Evolutionary conservation across 495 filamentous ascomycete species (phyloP).

Genomic region (Penicillium lagena): DNA sequence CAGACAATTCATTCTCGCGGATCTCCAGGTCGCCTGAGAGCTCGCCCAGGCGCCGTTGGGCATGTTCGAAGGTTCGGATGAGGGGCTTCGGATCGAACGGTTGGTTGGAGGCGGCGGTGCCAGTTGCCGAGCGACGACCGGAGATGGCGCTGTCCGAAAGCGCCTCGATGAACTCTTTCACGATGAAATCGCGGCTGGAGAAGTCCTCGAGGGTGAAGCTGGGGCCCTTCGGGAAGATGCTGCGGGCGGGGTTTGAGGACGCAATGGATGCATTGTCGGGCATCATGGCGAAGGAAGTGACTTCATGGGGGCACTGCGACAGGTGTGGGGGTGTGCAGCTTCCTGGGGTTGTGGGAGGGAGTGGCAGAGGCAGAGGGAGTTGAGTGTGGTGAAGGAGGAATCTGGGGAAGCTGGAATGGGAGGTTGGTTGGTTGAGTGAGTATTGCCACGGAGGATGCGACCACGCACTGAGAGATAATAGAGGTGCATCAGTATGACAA

Average conservation of each 20-base stretch:
- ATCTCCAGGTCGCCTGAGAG: conserved; percentile 81
- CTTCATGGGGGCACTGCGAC: conserved; percentile 9
- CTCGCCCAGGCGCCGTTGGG: conserved; percentile 67
- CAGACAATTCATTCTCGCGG: conserved; percentile 82
- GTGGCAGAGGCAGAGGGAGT: not conserved
- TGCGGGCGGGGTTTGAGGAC: conserved; percentile 38
- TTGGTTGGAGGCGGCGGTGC: conserved; percentile 49
- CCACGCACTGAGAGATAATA: not conserved
- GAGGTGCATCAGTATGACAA: no score
- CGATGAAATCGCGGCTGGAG: conserved; percentile 84
- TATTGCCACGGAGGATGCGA: conserved; percentile 1
- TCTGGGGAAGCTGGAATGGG: conserved; percentile 18
- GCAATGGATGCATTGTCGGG: conserved; percentile 35
- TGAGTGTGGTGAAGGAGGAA: conserved; percentile 1
- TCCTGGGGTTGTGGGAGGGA: not conserved
- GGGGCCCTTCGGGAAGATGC: conserved; percentile 71
- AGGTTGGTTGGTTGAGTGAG: conserved; percentile 1
- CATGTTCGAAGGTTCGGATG: conserved; percentile 90
- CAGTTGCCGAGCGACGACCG: conserved; percentile 59
- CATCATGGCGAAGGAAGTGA: conserved; percentile 18
- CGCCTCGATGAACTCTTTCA: conserved; percentile 91
- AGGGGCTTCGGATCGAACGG: conserved; percentile 96
- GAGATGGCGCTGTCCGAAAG: conserved; percentile 82
- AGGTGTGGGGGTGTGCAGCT: conserved; percentile 1
- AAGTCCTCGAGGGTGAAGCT: conserved; percentile 85